phyloP scores from a whole-genome alignment of 345 rosid genomes.

The Camelina neglecta region DNA sequence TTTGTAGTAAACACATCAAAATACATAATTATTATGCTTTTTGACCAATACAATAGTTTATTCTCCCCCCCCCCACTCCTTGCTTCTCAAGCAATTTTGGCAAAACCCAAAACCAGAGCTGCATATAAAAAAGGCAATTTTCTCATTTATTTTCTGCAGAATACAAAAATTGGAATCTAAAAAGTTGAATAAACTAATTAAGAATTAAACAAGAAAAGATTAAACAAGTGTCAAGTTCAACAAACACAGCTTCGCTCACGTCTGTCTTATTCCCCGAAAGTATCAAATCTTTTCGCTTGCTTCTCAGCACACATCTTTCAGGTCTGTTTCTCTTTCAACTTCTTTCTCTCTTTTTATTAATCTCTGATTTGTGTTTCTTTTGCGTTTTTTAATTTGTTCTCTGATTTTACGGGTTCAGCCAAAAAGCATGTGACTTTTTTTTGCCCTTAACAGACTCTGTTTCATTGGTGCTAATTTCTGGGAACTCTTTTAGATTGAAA shows the following conservation, averaged over 20 bases:
- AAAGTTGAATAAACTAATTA: neutral
- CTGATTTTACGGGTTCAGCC: constrained; percentile 16
- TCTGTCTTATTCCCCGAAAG: constrained; percentile 38
- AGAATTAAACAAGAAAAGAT: constrained; percentile 14
- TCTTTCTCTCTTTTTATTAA: neutral
- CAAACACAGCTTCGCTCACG: constrained; percentile 37
- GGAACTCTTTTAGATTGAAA: constrained; percentile 11
- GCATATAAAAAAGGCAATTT: constrained; percentile 31
- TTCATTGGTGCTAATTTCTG: constrained; percentile 30
- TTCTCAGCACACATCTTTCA: constrained; percentile 26
- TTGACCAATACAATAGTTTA: constrained; percentile 41
- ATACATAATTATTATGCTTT: constrained; percentile 25
- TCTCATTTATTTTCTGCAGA: constrained; percentile 15
- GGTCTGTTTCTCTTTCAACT: constrained; percentile 34
- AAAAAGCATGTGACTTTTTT: constrained; percentile 31
- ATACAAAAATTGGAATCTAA: neutral
- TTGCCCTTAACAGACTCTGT: constrained; percentile 22
- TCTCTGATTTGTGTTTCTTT: constrained; percentile 16
- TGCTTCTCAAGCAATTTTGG: constrained; percentile 44
- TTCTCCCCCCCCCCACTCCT: constrained; percentile 24
- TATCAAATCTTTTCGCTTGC: constrained; percentile 7
- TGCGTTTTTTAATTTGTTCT: neutral
- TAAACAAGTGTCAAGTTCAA: constrained; percentile 20
- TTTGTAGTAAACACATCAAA: neutral
- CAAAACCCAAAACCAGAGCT: neutral